Conservation (phyloP, 352 stramenopile genomes). For the Achlya hypogyna region DNA sequence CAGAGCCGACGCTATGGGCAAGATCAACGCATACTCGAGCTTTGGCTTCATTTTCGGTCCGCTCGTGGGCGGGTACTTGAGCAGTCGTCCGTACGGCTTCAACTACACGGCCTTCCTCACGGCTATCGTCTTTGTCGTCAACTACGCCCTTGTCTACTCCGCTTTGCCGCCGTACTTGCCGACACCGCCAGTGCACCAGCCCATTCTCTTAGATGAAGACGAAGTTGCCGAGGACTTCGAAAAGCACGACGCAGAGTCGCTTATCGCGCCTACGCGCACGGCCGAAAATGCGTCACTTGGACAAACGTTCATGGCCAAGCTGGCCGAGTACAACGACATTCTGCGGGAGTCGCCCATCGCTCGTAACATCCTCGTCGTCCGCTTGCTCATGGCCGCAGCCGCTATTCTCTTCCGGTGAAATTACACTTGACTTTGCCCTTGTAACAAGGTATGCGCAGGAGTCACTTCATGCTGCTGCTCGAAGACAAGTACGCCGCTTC, state of each 20-base stretch:
- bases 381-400: slow-evolving; percentile 61
- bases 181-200: background rate
- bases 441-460: slow-evolving; percentile 19
- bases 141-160: slow-evolving; percentile 48
- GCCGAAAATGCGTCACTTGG: slow-evolving; percentile 18
- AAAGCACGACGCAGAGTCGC: background rate
- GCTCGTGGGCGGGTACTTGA: slow-evolving; percentile 58
- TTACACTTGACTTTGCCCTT: background rate
- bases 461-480: slow-evolving; percentile 64
- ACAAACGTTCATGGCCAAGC: slow-evolving; percentile 42
- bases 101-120: slow-evolving; percentile 75
- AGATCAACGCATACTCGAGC: slow-evolving; percentile 59
- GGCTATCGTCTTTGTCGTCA: slow-evolving; percentile 50
- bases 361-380: slow-evolving; percentile 56
- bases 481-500: slow-evolving; percentile 77
- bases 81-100: slow-evolving; percentile 57
- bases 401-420: slow-evolving; percentile 52
- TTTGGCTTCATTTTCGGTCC: slow-evolving; percentile 71
- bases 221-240: background rate
- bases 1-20: slow-evolving; percentile 43
- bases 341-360: slow-evolving; percentile 52
- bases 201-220: background rate
- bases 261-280: background rate
- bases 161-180: background rate
- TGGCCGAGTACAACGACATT: slow-evolving; percentile 52